Percentiles rank a stretch among this genome's conserved stretches.
phyloP scores from a whole-genome alignment of 257 asterid genomes.

The Ajuga chamaepitys region DNA sequence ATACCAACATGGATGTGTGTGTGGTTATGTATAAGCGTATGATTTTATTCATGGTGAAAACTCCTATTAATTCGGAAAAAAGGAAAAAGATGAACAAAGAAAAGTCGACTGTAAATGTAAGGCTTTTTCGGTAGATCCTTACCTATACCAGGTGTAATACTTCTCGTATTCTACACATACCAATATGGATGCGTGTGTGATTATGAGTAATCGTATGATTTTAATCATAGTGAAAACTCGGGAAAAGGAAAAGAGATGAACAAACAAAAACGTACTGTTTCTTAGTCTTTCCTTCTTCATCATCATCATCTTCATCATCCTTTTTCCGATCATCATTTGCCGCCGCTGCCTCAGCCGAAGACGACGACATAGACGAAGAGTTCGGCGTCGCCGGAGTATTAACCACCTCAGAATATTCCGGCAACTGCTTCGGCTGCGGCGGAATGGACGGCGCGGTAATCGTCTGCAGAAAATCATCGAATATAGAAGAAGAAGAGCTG shows the following conservation, averaged over 20 bases:
- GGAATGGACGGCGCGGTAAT: neutral
- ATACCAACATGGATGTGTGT: too few species aligned
- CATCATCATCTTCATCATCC: conserved; percentile 14
- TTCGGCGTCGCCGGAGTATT: conserved; percentile 35
- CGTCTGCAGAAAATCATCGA: conserved; percentile 31
- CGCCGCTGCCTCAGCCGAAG: conserved; percentile 54
- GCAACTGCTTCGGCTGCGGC: too few species aligned
- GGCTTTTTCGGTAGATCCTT: too few species aligned
- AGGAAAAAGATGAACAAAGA: too few species aligned
- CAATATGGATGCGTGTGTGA: too few species aligned
- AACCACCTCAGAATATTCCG: conserved; percentile 38
- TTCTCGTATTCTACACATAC: too few species aligned
- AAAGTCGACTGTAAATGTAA: too few species aligned
- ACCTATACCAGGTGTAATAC: too few species aligned
- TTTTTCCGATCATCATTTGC: conserved; percentile 25
- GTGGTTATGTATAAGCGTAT: neutral
- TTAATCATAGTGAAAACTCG: too few species aligned
- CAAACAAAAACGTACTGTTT: conserved; percentile 31
- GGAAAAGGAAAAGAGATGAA: neutral
- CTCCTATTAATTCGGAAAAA: too few species aligned
- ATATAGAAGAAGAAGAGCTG: conserved; percentile 18
- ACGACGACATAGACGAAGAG: conserved; percentile 43
- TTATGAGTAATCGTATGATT: neutral
- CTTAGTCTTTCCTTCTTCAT: conserved; percentile 20
- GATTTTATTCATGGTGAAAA: too few species aligned